phyloP scores from a whole-genome alignment of 225 moss, liverwort and hornwort genomes.

The Bryum argenteum region DNA sequence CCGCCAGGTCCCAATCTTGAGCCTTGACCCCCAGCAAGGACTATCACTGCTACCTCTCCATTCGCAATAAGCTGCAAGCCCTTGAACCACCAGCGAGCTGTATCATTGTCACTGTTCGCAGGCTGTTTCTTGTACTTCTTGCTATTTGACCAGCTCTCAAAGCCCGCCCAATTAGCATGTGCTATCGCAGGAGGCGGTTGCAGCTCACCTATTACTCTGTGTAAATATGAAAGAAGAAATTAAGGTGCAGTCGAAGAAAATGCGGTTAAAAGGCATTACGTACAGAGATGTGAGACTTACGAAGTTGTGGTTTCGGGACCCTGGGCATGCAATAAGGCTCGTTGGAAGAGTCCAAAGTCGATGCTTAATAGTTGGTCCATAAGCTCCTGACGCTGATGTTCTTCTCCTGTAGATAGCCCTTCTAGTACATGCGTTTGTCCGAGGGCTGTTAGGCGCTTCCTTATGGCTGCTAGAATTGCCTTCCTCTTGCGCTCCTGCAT shows the following conservation, averaged over 20 bases:
- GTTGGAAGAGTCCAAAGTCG: slow-evolving; percentile 72
- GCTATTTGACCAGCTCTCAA: slow-evolving; percentile 57
- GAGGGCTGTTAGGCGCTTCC: slow-evolving; percentile 67
- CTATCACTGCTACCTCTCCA: slow-evolving; percentile 51
- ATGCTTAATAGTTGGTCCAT: slow-evolving; percentile 68
- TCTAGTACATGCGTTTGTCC: slow-evolving; percentile 77
- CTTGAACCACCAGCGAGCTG: slow-evolving; percentile 63
- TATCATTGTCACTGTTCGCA: slow-evolving; percentile 46
- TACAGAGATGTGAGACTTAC: slow-evolving; percentile 37
- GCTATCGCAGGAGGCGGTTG: slow-evolving; percentile 68
- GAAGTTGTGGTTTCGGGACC: slow-evolving; percentile 30
- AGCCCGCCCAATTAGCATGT: slow-evolving; percentile 64
- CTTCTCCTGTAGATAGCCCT: slow-evolving; percentile 61
- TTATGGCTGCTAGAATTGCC: slow-evolving; percentile 65
- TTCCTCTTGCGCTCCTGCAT: slow-evolving; percentile 76
- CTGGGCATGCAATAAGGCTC: slow-evolving; percentile 56
- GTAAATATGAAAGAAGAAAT: background rate
- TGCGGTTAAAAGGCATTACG: background rate
- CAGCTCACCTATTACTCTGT: slow-evolving; percentile 36
- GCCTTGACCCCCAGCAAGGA: slow-evolving; percentile 62
- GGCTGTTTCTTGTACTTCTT: slow-evolving; percentile 45
- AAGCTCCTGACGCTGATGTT: slow-evolving; percentile 55
- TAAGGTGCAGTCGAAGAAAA: background rate
- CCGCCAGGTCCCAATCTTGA: slow-evolving; percentile 45
- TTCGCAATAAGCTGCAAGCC: slow-evolving; percentile 58